Conservation (phyloP, 495 filamentous ascomycete species). For the Hyphodiscus hymeniophilus region DNA sequence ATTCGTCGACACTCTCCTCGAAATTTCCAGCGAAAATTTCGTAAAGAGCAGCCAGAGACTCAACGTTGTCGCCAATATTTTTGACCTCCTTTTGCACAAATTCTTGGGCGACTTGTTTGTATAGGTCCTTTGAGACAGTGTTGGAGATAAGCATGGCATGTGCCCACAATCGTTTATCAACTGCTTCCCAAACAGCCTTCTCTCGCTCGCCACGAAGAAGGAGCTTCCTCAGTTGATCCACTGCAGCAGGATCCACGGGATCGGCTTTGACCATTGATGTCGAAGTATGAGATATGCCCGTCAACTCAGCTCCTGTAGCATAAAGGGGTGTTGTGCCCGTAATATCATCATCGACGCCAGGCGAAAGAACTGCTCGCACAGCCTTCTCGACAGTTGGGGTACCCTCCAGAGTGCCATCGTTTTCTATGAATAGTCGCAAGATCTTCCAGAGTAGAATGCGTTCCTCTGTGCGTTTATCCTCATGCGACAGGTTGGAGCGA, state of each 20-base stretch:
- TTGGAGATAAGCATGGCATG: conserved; percentile 91
- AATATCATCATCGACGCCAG: conserved; percentile 36
- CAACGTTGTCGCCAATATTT: conserved; percentile 61
- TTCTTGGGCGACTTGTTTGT: conserved; percentile 88
- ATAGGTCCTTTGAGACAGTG: conserved; percentile 57
- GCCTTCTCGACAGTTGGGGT: conserved; percentile 62
- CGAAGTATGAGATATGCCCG: conserved; percentile 19
- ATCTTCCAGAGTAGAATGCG: conserved; percentile 84
- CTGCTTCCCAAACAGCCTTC: conserved; percentile 88
- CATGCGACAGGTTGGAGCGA: conserved; percentile 29
- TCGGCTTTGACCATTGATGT: conserved; percentile 38
- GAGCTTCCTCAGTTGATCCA: conserved; percentile 57
- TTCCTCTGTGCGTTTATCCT: conserved; percentile 68
- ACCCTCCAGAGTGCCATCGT: conserved; percentile 78
- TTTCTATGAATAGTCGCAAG: conserved; percentile 68
- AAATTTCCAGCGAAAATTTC: conserved; percentile 88
- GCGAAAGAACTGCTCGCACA: conserved; percentile 65
- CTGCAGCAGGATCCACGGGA: conserved; percentile 52
- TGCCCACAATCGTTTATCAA: conserved; percentile 90
- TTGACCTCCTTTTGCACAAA: conserved; percentile 92
- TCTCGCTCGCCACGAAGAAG: conserved; percentile 78
- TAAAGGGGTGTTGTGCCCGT: conserved; percentile 26
- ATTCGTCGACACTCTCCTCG: conserved; percentile 90
- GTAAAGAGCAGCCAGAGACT: conserved; percentile 84
- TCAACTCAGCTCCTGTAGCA: conserved; percentile 24